phyloP scores from a whole-genome alignment of 2,329 filamentous ascomycete species.

The Phialophora chinensis region DNA sequence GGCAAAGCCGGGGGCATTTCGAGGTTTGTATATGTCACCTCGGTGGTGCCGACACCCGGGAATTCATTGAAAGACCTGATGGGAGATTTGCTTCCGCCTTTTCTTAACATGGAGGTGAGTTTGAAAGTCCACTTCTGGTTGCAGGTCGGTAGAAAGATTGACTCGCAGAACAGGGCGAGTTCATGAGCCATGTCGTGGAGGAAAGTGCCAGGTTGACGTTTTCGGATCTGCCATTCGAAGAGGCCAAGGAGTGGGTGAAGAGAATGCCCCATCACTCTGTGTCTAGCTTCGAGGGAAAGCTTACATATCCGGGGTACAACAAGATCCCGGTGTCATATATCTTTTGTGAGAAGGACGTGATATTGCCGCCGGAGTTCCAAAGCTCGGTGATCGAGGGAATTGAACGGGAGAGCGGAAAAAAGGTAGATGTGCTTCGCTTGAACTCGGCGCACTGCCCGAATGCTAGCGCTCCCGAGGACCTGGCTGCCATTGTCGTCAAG shows the following conservation, averaged over 20 bases:
- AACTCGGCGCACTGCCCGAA: conserved; percentile 43
- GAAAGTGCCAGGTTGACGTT: conserved; percentile 20
- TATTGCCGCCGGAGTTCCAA: conserved; percentile 46
- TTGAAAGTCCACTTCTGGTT: not conserved
- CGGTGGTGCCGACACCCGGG: conserved; percentile 30
- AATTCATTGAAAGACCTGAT: conserved; percentile 24
- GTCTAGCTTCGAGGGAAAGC: conserved; percentile 40
- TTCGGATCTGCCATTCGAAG: conserved; percentile 27
- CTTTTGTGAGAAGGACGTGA: conserved; percentile 48
- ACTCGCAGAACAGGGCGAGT: conserved; percentile 19
- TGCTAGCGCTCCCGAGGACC: conserved; percentile 37
- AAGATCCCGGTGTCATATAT: conserved; percentile 50
- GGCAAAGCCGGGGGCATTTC: conserved; percentile 39
- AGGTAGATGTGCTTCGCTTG: conserved; percentile 44
- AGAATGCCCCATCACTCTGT: conserved; percentile 40
- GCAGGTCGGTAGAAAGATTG: not conserved
- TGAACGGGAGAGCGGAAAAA: conserved; percentile 42
- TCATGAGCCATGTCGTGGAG: conserved; percentile 28
- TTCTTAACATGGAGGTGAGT: conserved; percentile 24
- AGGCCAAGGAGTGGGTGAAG: conserved; percentile 36
- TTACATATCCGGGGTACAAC: conserved; percentile 48
- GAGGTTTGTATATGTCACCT: conserved; percentile 41
- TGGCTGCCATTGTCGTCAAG: conserved; percentile 31
- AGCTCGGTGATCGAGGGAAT: conserved; percentile 43
- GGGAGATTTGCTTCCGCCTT: conserved; percentile 16